A percentile compares a stretch with the other conserved stretches of the same genome.
Evolutionary conservation across 2,329 filamentous ascomycete species (phyloP).

Genomic region (Talaromyces amestolkiae): DNA sequence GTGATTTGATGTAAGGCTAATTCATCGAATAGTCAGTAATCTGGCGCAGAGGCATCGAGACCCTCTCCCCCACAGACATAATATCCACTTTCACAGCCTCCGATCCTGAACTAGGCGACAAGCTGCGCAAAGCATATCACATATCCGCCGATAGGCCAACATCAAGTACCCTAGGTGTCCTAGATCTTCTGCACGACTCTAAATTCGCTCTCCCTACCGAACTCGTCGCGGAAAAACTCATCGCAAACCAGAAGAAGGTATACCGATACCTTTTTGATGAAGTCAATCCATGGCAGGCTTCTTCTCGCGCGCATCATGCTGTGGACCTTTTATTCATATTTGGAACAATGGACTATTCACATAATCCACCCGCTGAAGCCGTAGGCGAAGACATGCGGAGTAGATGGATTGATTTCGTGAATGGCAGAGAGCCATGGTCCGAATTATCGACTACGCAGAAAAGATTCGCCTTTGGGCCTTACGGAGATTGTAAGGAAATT

Average conservation of each 20-base stretch:
- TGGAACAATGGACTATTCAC: conserved; percentile 39
- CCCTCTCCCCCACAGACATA: conserved; percentile 34
- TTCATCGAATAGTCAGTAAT: conserved; percentile 39
- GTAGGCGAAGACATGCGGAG: conserved; percentile 40
- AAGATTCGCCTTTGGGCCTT: conserved; percentile 42
- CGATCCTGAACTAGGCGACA: conserved; percentile 28
- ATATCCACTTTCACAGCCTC: conserved; percentile 32
- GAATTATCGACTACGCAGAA: conserved; percentile 15
- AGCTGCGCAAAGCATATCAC: conserved; percentile 42
- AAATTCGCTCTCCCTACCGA: conserved; percentile 34
- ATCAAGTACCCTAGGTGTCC: conserved; percentile 41
- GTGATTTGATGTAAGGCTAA: background rate
- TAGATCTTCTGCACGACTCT: conserved; percentile 36
- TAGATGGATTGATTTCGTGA: conserved; percentile 43
- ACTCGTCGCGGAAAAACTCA: conserved; percentile 29
- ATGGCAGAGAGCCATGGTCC: conserved; percentile 39
- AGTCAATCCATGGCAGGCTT: conserved; percentile 49
- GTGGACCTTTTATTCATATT: conserved; percentile 50
- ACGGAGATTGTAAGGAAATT: conserved; percentile 36
- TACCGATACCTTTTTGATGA: conserved; percentile 48
- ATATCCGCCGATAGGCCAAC: conserved; percentile 41
- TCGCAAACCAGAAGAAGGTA: conserved; percentile 27
- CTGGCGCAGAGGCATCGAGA: conserved; percentile 46
- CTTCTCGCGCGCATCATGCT: conserved; percentile 48
- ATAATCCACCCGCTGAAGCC: conserved; percentile 33